phyloP scores from a whole-genome alignment of 2,329 filamentous ascomycete species.

The Ophiostoma himal-ulmi region DNA sequence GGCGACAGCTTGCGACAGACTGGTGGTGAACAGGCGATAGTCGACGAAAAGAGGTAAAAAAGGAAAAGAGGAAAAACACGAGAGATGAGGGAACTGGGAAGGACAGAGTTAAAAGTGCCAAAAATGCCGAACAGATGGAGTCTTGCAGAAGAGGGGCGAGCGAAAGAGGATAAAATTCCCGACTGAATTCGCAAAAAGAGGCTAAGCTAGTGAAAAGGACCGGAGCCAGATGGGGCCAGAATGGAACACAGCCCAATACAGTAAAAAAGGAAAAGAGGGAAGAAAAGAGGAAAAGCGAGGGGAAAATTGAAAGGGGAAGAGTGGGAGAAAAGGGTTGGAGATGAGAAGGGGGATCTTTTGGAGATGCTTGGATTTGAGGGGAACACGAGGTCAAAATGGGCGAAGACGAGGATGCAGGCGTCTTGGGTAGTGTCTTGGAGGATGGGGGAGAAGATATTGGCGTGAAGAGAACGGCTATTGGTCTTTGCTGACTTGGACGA shows the following conservation, averaged over 20 bases:
- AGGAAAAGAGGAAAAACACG: background rate
- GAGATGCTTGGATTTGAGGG: background rate
- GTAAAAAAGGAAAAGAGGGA: background rate
- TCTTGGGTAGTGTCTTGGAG: background rate
- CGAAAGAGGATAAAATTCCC: conserved; percentile 18
- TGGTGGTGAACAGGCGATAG: background rate
- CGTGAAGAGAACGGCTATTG: background rate
- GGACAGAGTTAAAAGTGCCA: conserved; percentile 8
- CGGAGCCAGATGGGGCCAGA: background rate
- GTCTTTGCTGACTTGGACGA: background rate
- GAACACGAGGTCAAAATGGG: background rate
- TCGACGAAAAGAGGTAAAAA: background rate
- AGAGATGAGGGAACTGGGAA: background rate
- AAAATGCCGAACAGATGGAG: conserved; percentile 11
- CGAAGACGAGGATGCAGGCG: background rate
- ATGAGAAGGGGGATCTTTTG: background rate
- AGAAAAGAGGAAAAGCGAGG: background rate
- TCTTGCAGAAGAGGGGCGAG: background rate
- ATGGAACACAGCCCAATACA: conserved; percentile 2
- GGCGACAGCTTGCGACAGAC: background rate
- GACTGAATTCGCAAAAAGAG: background rate
- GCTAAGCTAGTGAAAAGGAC: background rate
- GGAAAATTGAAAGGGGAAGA: background rate
- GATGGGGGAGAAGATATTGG: background rate
- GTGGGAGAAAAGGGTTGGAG: background rate